A percentile compares a stretch with the other conserved stretches of the same genome.
Evolutionary conservation across 345 rosid species (phyloP).

Genomic region (Lumnitzera racemosa): DNA sequence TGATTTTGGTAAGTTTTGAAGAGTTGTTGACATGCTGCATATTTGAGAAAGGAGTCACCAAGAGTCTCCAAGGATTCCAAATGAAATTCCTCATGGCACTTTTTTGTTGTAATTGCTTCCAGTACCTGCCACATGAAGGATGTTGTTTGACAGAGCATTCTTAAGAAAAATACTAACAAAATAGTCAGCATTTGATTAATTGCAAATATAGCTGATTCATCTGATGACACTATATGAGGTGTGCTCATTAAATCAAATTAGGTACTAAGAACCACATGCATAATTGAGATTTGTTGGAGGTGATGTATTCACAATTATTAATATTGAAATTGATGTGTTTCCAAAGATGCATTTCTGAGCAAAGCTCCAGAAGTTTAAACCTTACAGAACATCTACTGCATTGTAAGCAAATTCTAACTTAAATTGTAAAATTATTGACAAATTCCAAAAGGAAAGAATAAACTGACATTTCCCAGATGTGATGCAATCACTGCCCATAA

Average conservation of each 20-base stretch:
- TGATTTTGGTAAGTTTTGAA: conserved; percentile 38
- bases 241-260: no score
- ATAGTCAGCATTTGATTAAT: background rate
- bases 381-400: no score
- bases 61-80: conserved; percentile 88
- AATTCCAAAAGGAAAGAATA: no score
- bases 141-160: background rate
- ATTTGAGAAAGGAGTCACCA: conserved; percentile 91
- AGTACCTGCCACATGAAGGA: conserved; percentile 36
- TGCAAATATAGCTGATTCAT: background rate
- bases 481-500: no score
- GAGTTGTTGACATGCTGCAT: conserved; percentile 67
- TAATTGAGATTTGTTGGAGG: no score
- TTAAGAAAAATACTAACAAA: background rate
- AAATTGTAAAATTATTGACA: no score
- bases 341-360: background rate
- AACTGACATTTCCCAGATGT: no score
- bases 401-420: no score
- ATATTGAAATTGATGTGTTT: background rate
- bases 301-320: no score
- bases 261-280: no score
- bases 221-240: background rate
- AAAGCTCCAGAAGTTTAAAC: no score
- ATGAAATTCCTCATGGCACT: conserved; percentile 70
- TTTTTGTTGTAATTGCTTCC: conserved; percentile 84